Evolutionary conservation across 805 yeast genomes (phyloP), one percentile per base, ranked within the genome.

Genomic region (Candida berthetii): DNA sequence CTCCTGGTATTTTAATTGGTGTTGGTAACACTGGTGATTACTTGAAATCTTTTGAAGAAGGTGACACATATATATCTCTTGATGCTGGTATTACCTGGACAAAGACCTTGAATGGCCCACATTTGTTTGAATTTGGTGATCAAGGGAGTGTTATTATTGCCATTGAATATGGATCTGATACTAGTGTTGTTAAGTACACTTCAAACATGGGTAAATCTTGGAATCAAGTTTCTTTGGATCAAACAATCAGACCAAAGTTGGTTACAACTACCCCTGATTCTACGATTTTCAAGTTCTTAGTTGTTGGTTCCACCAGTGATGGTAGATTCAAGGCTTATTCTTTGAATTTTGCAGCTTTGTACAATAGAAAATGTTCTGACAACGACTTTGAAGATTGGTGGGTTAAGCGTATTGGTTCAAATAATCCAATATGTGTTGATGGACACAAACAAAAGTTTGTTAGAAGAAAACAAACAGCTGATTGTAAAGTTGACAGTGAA

Each of bases 31-130:
- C 60, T 6, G 71, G 71, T 7, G 71, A 70, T 7, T 33, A 44
- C 5, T 38, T 49, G 25, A 40, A 38, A 28, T 40, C 53, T 1
- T 58, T 55, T 36, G 60, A 51, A 3, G 52, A 60, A 14, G 55
- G 68, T 34, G 63, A 64, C 39, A 78, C 93, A 1, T 88, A 68
- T 55, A 55, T 85, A 7, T 83, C 95, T 0, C 65, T 82, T 42
- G 88, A 87, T 63, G 89, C 86, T 20, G 96, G 96, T 22, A 53
- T 68, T n/a, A 65, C 82, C 0, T 87, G 96, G 96, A 60, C 62
- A 22, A 56, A 65, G 42, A 74, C 79, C 1, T 50, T 78, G 13
- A 75, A 76, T 20, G 72, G 68, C 35, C 75, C 85, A 3, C 67
- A 76, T 31, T 45, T 68, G 3, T 77, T 74, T 46, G 70, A 79